phyloP scores from a whole-genome alignment of 139 green algal species.

The Closterium sp. region DNA sequence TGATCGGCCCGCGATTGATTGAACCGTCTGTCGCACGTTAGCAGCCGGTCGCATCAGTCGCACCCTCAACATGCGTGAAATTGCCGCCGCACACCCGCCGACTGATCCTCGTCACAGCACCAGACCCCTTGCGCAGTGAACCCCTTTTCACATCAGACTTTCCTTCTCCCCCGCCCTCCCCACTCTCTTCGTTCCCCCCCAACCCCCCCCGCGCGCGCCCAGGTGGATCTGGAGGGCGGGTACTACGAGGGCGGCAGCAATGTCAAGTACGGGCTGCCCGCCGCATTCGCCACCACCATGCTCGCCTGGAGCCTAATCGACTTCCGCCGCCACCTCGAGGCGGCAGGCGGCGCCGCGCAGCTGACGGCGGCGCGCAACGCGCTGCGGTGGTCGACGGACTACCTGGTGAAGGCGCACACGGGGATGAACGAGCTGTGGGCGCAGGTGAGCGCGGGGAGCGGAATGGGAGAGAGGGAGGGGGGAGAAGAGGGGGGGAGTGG shows the following conservation, averaged over 20 bases:
- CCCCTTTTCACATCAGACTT: background rate
- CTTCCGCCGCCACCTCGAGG: slow-evolving; percentile 54
- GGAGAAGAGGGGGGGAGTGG: background rate
- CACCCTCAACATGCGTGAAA: too few species aligned
- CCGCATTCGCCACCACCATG: slow-evolving; percentile 71
- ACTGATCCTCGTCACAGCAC: background rate
- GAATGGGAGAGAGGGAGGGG: too few species aligned
- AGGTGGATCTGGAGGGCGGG: slow-evolving; percentile 40
- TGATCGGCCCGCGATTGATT: background rate
- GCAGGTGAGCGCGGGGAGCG: background rate
- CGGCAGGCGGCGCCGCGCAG: background rate
- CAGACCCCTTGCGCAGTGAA: background rate
- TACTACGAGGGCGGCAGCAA: slow-evolving; percentile 70
- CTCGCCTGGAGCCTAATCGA: slow-evolving; percentile 68
- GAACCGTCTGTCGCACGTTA: background rate
- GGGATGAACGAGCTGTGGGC: slow-evolving; percentile 32
- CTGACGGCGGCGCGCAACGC: slow-evolving; percentile 35
- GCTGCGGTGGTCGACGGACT: slow-evolving; percentile 61
- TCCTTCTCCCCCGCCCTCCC: background rate
- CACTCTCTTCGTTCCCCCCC: background rate
- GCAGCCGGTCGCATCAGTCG: background rate
- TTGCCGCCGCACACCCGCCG: too few species aligned
- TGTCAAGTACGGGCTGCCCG: slow-evolving; percentile 73
- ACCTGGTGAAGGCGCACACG: slow-evolving; percentile 57
- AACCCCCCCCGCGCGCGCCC: too few species aligned